Evolutionary conservation across 1,284 basidiomycete genomes (phyloP).

Genomic region (Exobasidium cylindrosporum): DNA sequence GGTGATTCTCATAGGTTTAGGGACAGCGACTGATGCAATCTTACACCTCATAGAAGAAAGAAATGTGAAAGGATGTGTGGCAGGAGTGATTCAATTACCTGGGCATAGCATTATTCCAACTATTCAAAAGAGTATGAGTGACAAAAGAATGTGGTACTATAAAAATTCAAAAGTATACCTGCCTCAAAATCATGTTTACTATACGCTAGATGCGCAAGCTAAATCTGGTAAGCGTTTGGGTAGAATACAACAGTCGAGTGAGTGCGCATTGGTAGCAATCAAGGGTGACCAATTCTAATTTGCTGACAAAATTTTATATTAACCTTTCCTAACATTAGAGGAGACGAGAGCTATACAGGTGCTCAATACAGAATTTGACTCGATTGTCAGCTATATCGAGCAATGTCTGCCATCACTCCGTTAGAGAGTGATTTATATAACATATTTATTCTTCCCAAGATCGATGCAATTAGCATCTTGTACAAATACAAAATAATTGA

Average conservation of each 20-base stretch:
- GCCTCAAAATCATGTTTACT: slow-evolving; percentile 23
- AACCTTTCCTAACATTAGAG: neutral
- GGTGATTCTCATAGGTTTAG: slow-evolving; percentile 81
- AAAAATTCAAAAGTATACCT: slow-evolving; percentile 20
- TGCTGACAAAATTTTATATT: neutral
- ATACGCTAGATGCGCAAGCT: slow-evolving; percentile 1
- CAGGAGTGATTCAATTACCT: slow-evolving; percentile 2
- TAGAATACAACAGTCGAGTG: neutral
- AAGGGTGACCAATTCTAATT: too few species aligned
- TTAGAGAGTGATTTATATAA: too few species aligned
- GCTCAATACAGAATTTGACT: neutral
- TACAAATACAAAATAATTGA: too few species aligned
- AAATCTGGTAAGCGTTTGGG: slow-evolving; percentile 7
- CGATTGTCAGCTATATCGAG: neutral
- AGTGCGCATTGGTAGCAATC: too few species aligned
- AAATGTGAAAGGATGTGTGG: slow-evolving; percentile 52
- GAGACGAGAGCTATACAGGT: slow-evolving; percentile 14
- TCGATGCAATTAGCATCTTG: too few species aligned
- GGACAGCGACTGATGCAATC: slow-evolving; percentile 72
- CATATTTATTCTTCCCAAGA: too few species aligned
- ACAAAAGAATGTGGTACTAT: slow-evolving; percentile 12
- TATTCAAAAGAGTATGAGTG: neutral
- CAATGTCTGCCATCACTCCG: neutral
- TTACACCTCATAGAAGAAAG: slow-evolving; percentile 71
- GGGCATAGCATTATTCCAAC: neutral